Evolutionary conservation across 768 basidiomycete species (phyloP).

Genomic region (Fomitopsis pulvina): DNA sequence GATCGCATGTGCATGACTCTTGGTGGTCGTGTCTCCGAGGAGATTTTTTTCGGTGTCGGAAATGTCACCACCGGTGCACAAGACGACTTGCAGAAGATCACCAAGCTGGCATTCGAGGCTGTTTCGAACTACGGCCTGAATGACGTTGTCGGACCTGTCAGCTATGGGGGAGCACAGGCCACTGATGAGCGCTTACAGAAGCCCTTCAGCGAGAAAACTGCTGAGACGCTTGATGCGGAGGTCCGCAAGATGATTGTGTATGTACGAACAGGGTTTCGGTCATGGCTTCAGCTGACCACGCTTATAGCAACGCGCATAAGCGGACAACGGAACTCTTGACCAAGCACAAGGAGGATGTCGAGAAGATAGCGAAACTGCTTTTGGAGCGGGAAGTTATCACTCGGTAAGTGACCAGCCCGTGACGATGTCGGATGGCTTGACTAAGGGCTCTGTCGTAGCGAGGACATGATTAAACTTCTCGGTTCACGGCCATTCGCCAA

Average conservation of each 20-base stretch:
- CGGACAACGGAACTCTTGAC: conserved; percentile 79
- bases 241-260: conserved; percentile 91
- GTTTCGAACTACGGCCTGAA: conserved; percentile 98
- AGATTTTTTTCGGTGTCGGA: conserved; percentile 89
- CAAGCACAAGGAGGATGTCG: conserved; percentile 78
- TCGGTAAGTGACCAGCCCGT: conserved; percentile 43
- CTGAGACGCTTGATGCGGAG: conserved; percentile 84
- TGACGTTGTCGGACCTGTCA: conserved; percentile 88
- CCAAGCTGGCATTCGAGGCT: conserved; percentile 94
- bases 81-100: conserved; percentile 97
- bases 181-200: conserved; percentile 89
- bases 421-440: not conserved
- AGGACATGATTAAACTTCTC: conserved; percentile 81
- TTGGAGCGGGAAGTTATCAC: conserved; percentile 96
- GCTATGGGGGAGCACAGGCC: conserved; percentile 85
- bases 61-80: conserved; percentile 98
- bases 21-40: conserved; percentile 95
- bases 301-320: conserved; percentile 60
- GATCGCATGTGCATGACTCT: conserved; percentile 99
- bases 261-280: not conserved
- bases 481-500: conserved; percentile 80
- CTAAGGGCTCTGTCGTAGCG: conserved; percentile 35
- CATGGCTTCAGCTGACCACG: conserved; percentile 12
- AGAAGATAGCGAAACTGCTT: conserved; percentile 86
- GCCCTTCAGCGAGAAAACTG: conserved; percentile 97